A percentile compares a stretch with the other conserved stretches of the same genome.
phyloP scores from a whole-genome alignment of 2,329 filamentous ascomycete genomes.

The Neonectria coccinea region DNA sequence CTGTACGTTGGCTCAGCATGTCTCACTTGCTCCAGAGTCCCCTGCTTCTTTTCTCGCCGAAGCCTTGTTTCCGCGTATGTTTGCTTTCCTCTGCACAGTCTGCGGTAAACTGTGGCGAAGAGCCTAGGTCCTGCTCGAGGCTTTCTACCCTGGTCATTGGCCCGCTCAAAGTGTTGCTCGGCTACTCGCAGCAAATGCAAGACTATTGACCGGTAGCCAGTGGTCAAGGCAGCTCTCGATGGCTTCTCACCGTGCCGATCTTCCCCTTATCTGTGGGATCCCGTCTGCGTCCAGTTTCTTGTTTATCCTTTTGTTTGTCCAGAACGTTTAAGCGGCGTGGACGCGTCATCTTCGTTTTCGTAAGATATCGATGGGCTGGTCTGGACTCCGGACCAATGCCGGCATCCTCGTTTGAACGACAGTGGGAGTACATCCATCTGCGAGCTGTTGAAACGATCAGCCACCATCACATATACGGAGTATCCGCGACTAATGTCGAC shows the following conservation, averaged over 20 bases:
- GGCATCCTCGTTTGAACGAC: background rate
- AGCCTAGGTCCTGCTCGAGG: background rate
- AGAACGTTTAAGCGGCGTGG: background rate
- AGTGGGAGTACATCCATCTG: background rate
- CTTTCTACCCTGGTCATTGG: background rate
- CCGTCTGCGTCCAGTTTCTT: background rate
- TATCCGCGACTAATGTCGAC: slow-evolving; percentile 19
- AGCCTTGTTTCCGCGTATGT: background rate
- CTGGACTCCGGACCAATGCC: background rate
- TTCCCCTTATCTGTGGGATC: background rate
- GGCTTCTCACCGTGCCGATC: background rate
- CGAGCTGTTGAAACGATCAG: background rate
- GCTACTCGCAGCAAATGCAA: background rate
- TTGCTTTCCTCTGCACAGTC: background rate
- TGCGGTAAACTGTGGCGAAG: background rate
- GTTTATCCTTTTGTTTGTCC: background rate
- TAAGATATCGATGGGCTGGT: background rate
- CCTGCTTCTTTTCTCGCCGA: background rate
- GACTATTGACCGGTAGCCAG: background rate
- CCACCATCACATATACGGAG: background rate
- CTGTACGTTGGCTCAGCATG: background rate
- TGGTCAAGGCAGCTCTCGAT: background rate
- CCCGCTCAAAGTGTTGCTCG: background rate
- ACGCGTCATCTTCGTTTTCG: background rate
- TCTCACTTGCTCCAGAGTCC: background rate